Evolutionary conservation across 129 eudicot genomes (phyloP).

Genomic region (Glebionis coronaria): DNA sequence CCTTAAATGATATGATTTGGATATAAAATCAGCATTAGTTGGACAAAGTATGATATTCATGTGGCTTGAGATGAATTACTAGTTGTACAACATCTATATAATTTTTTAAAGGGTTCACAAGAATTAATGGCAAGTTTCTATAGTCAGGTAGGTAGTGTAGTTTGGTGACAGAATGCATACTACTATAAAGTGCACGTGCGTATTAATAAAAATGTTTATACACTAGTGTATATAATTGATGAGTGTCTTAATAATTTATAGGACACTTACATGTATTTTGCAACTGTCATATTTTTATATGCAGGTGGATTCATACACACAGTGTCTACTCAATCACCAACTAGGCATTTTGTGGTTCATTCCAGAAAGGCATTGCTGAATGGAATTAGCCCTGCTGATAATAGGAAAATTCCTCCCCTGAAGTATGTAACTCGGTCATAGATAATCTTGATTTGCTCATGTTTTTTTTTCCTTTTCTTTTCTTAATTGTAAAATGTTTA

Average conservation of each 20-base stretch:
- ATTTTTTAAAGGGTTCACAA: background rate
- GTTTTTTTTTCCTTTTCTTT: background rate
- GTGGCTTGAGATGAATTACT: no score
- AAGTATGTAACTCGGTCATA: conserved; percentile 51
- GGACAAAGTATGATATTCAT: no score
- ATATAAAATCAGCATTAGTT: no score
- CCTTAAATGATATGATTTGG: no score
- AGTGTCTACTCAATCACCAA: conserved; percentile 90
- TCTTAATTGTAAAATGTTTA: background rate
- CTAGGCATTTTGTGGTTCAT: conserved; percentile 86
- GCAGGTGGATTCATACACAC: conserved; percentile 89
- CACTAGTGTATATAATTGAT: background rate
- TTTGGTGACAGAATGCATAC: no score
- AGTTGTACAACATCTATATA: no score
- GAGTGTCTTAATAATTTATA: background rate
- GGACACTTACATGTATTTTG: conserved; percentile 12
- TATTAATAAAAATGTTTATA: background rate
- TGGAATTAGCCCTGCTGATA: conserved; percentile 96
- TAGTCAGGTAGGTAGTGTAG: no score
- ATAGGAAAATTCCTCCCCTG: conserved; percentile 85
- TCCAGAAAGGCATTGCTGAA: conserved; percentile 91
- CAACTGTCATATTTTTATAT: conserved; percentile 19
- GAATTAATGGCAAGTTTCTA: background rate
- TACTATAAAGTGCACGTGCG: no score
- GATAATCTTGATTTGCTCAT: conserved; percentile 4